Evolutionary conservation across 139 green algal species (phyloP), one percentile per base, ranked within the genome.

Genomic region (Chlorella vulgaris): DNA sequence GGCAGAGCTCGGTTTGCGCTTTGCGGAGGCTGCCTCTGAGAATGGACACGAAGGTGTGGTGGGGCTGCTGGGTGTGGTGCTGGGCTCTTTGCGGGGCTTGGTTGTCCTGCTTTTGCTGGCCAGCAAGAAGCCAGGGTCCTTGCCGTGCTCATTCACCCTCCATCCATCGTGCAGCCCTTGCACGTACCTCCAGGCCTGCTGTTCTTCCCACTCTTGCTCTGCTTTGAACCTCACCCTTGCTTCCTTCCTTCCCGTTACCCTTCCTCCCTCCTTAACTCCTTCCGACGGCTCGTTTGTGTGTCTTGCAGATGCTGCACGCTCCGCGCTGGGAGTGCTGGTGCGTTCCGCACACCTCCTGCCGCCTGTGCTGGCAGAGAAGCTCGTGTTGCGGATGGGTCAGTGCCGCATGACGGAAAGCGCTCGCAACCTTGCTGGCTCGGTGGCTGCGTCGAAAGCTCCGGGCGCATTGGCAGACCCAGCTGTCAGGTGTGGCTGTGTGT

Each of bases 351-450:
- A 65, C 61, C 40, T 65, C 38, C 63, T 88, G 62, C 70, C 84
- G 51, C 42, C 69, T 2, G n/a, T 33, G 19, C 43, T 84, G 8
- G 43, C 84, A 13, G 69, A 80, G 40, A 31, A 69, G 21, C 70
- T 88, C 1, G 84, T 88, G n/a, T 60, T 61, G 28, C 36, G 61
- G 13, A 83, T 88, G 79, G 84, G 78, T 0, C 77, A 77, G 78
- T 82, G 79, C 69, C 28, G 38, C 42, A 88, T 88, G 84, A 88
- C 84, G 38, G 84, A 88, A 22, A 85, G 78, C 38, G 62, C 78
- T 22, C 78, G 79, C 67, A 88, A 83, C 68, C 69, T 88, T 47
- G 65, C 67, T 19, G 24, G 26, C 3, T 70, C 74, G 10, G 78
- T 71, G 68, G 68, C 68, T 7, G 28, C 76, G 0, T 29, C 75